Evolutionary conservation across 495 filamentous ascomycete species (phyloP), one percentile per base, ranked within the genome.

Genomic region (Articulospora tetracladia): DNA sequence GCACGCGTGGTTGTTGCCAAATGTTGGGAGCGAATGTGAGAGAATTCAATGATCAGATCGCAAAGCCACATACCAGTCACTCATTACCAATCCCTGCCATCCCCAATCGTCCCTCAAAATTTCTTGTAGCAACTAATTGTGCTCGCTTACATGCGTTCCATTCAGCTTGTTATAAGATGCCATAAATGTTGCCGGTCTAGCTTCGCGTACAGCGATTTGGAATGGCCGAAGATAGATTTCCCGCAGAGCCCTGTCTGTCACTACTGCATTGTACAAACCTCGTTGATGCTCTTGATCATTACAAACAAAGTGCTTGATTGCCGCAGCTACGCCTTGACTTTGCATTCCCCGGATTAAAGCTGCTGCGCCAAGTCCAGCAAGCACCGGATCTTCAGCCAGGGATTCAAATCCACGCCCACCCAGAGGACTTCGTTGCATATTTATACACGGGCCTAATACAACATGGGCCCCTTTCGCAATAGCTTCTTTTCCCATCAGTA

Each of bases 141-240:
- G 84, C 73, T 87, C 85, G 66, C 80, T 81, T 32, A 83, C 85
- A 68, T 88, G 87, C 4, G 73, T 75, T 1, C 86, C 88, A 67
- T 91, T 90, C 48, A 92, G 74, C 58, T 85, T 83, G 62, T 90
- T 91, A 65, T 91, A 92, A 46, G 82, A 81, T 19, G 84, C 87
- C 88, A 92, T 92, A 22, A 91, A 71, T 47, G 85, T 85, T 25
- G 80, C 79, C 1, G 86, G 83, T 41, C 80, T 75, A 23, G 82
- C 76, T 55, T 90, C 86, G 1, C 86, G 73, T 60, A 88, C 76
- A 2, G 83, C 87, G 62, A 89, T 75, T 69, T 90, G 86, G 69
- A 91, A 91, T 0, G 88, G 87, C 68, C 86, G 68, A n/a, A 88
- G 73, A 63, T 92, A 92, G 20, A 92, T 85, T 73, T 93, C 90